phyloP scores from a whole-genome alignment of 495 filamentous ascomycete species.

The Penicillium riverlandense region DNA sequence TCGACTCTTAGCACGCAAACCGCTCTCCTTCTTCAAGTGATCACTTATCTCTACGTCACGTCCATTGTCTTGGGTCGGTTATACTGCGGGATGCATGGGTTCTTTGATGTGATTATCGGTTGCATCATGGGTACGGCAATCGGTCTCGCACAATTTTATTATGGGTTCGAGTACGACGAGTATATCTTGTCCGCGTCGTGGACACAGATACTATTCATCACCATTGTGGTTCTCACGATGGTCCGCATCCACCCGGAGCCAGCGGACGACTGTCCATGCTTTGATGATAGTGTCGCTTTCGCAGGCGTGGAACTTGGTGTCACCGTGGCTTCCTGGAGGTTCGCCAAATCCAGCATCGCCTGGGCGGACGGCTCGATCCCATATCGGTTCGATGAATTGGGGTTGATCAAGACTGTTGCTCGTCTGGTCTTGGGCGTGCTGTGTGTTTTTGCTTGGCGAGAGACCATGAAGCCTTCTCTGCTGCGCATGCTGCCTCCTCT shows the following conservation, averaged over 20 bases:
- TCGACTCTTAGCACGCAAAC: conserved; percentile 41
- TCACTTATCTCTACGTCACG: conserved; percentile 76
- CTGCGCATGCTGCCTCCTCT: conserved; percentile 73
- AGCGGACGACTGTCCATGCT: conserved; percentile 94
- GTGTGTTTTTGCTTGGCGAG: conserved; percentile 83
- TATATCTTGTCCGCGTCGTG: conserved; percentile 48
- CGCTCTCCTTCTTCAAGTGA: conserved; percentile 51
- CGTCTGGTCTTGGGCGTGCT: conserved; percentile 74
- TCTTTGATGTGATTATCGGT: conserved; percentile 81
- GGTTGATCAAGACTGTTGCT: conserved; percentile 49
- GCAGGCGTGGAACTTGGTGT: conserved; percentile 80
- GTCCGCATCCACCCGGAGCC: conserved; percentile 92
- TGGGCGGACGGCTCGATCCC: conserved; percentile 55
- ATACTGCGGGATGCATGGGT: conserved; percentile 98
- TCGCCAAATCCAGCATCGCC: conserved; percentile 46
- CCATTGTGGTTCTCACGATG: conserved; percentile 60
- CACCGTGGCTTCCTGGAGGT: conserved; percentile 76
- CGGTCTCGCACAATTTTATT: conserved; percentile 64
- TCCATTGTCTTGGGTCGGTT: conserved; percentile 86
- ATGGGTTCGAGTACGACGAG: conserved; percentile 57
- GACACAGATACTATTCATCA: conserved; percentile 49
- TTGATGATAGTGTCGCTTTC: conserved; percentile 93
- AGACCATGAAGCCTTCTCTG: conserved; percentile 74
- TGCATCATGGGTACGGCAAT: conserved; percentile 63
- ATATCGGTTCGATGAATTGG: conserved; percentile 55